phyloP scores from a whole-genome alignment of 331 rosid species.

The Dryas integrifolia region DNA sequence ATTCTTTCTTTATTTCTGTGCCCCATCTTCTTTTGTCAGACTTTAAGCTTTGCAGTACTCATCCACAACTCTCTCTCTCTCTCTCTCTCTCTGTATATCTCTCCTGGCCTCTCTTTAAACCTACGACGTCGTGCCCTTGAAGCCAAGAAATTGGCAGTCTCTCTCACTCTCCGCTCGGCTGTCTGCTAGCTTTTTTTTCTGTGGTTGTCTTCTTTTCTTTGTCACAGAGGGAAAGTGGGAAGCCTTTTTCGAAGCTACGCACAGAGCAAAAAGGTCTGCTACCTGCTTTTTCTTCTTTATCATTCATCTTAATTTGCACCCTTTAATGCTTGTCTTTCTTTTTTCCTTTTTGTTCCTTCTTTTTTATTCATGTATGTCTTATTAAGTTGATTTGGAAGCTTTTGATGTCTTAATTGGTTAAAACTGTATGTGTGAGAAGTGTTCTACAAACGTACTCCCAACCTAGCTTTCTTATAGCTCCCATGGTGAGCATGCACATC shows the following conservation, averaged over 20 bases:
- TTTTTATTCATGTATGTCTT: conserved; percentile 1
- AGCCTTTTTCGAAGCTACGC: neutral
- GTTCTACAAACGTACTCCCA: neutral
- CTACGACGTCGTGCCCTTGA: conserved; percentile 79
- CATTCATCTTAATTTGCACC: neutral
- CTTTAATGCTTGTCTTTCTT: neutral
- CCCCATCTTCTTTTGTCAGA: conserved; percentile 66
- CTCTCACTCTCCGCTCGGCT: conserved; percentile 25
- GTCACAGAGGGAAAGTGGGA: conserved; percentile 27
- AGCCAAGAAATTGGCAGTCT: conserved; percentile 57
- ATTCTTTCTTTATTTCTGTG: conserved; percentile 80
- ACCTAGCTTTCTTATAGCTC: no score
- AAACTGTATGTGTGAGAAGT: neutral
- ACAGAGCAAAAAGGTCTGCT: conserved; percentile 30
- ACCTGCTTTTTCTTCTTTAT: conserved; percentile 26
- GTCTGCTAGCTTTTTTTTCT: conserved; percentile 33
- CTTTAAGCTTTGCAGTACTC: conserved; percentile 44
- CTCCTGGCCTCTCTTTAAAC: conserved; percentile 39
- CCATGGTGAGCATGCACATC: no score
- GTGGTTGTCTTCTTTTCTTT: conserved; percentile 55
- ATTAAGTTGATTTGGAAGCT: neutral
- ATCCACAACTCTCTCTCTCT: conserved; percentile 49
- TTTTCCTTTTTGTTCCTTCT: neutral
- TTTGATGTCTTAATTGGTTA: neutral
- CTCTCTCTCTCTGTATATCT: conserved; percentile 20